A percentile compares a stretch with the other conserved stretches of the same genome.
These are phyloP conservation scores for Cephaloascus fragrans DNA, from an alignment of 805 yeast genomes.

Conservation along the genomic window DNA sequence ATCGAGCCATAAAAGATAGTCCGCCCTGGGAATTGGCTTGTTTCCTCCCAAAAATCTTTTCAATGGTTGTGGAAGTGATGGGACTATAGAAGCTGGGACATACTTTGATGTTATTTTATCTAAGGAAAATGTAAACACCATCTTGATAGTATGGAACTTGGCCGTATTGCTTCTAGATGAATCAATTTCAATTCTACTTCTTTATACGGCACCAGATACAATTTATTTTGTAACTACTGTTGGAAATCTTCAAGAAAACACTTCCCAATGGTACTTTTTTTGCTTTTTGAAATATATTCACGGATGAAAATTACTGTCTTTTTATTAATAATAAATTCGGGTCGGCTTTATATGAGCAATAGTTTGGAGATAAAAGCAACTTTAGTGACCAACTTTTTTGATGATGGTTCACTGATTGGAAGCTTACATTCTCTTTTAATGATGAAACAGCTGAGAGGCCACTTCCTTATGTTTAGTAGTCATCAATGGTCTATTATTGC, in stretches of 20 bases:
- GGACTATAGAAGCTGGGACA: conserved; percentile 6
- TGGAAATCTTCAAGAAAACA: neutral
- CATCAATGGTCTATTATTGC: too few species aligned
- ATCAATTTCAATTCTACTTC: too few species aligned
- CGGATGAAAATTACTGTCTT: too few species aligned
- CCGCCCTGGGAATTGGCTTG: conserved; percentile 17
- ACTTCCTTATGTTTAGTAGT: too few species aligned
- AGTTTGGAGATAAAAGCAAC: neutral
- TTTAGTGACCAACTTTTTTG: too few species aligned
- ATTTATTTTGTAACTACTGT: neutral
- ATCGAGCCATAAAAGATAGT: conserved; percentile 35
- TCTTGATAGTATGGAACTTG: too few species aligned
- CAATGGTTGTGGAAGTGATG: conserved; percentile 21
- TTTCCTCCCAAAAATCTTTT: conserved; percentile 31
- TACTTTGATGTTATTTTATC: neutral
- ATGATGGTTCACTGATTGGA: too few species aligned
- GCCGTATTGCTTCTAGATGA: too few species aligned
- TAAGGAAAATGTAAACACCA: neutral
- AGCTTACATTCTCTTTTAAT: too few species aligned
- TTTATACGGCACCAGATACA: neutral
- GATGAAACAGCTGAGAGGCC: too few species aligned
- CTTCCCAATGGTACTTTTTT: neutral
- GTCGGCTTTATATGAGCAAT: neutral
- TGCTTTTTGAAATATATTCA: too few species aligned
- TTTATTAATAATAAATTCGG: too few species aligned